Conservation (phyloP, 352 stramenopile genomes). For the Globisporangium echinulatum region DNA sequence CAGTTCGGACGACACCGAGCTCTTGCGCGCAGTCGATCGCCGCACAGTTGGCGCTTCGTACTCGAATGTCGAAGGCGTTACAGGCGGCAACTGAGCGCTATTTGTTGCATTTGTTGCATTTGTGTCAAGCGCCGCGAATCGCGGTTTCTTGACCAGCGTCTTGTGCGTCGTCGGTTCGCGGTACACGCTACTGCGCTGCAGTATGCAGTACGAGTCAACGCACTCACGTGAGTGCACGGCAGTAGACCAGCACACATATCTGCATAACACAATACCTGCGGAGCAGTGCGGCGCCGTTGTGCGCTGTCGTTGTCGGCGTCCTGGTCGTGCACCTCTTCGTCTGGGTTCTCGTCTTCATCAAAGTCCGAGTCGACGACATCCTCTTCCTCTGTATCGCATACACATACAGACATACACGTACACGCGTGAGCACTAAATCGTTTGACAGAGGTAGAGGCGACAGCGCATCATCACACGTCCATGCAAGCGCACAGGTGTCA, state of each 20-base stretch:
- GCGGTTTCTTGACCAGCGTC: conserved; percentile 12
- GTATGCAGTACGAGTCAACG: not conserved
- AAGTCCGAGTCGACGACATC: conserved; percentile 88
- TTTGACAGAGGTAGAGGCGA: too few relatives aligned
- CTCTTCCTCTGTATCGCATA: conserved; percentile 62
- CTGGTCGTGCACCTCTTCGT: conserved; percentile 74
- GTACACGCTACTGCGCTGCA: conserved; percentile 13
- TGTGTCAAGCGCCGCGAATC: not conserved
- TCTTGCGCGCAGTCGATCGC: conserved; percentile 55
- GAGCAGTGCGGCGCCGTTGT: conserved; percentile 5
- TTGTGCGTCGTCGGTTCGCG: conserved; percentile 20
- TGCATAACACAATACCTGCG: too few relatives aligned
- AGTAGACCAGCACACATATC: not conserved
- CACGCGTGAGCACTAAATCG: too few relatives aligned
- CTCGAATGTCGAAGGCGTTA: conserved; percentile 8
- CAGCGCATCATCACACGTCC: too few relatives aligned
- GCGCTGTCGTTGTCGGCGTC: conserved; percentile 30
- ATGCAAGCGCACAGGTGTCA: not conserved
- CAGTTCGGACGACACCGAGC: conserved; percentile 50
- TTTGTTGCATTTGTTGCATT: too few relatives aligned
- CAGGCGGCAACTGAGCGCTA: too few relatives aligned
- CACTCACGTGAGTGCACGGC: not conserved
- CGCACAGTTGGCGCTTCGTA: conserved; percentile 43
- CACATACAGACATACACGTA: not conserved
- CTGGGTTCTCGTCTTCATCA: conserved; percentile 72